A percentile compares a stretch with the other conserved stretches of the same genome.
These are phyloP conservation scores for Stellera chamaejasme DNA, from an alignment of 345 rosid genomes.

Conservation along the genomic window DNA sequence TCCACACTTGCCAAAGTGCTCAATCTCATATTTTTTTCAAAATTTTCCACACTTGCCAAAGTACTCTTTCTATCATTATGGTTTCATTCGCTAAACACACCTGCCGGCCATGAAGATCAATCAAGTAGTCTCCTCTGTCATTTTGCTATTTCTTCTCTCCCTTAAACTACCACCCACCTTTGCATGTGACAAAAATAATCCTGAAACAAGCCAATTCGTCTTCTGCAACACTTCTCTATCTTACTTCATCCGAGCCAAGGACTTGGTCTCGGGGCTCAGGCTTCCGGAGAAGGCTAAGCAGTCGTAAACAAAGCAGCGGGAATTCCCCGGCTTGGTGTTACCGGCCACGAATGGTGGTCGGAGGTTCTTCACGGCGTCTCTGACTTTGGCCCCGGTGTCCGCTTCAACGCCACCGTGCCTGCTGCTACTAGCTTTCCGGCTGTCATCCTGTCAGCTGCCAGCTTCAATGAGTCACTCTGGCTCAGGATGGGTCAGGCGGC, in stretches of 20 bases:
- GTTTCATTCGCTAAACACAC: too few relatives aligned
- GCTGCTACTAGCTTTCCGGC: slow-evolving; percentile 57
- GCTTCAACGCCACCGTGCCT: slow-evolving; percentile 29
- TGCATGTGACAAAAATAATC: slow-evolving; percentile 22
- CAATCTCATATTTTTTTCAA: too few relatives aligned
- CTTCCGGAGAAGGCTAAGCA: slow-evolving; percentile 43
- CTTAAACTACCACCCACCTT: slow-evolving; percentile 7
- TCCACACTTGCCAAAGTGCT: too few relatives aligned
- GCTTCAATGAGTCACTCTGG: slow-evolving; percentile 44
- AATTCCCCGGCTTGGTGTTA: slow-evolving; percentile 42
- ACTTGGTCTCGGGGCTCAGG: slow-evolving; percentile 29
- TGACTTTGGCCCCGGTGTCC: slow-evolving; percentile 34
- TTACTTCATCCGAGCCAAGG: slow-evolving; percentile 29
- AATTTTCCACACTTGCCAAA: too few relatives aligned
- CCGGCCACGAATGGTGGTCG: slow-evolving; percentile 54
- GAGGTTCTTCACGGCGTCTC: slow-evolving; percentile 62
- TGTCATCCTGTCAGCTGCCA: slow-evolving; percentile 34
- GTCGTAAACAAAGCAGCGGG: slow-evolving; percentile 36
- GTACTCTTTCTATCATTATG: too few relatives aligned
- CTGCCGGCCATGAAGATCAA: too few relatives aligned
- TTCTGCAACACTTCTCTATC: slow-evolving; percentile 35
- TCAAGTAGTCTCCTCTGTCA: background rate
- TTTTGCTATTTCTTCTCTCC: slow-evolving; percentile 5
- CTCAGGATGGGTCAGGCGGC: slow-evolving; percentile 41
- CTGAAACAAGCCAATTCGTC: slow-evolving; percentile 18